Conservation (phyloP, 2,329 filamentous ascomycete species). For the Sclerotinia borealis region DNA sequence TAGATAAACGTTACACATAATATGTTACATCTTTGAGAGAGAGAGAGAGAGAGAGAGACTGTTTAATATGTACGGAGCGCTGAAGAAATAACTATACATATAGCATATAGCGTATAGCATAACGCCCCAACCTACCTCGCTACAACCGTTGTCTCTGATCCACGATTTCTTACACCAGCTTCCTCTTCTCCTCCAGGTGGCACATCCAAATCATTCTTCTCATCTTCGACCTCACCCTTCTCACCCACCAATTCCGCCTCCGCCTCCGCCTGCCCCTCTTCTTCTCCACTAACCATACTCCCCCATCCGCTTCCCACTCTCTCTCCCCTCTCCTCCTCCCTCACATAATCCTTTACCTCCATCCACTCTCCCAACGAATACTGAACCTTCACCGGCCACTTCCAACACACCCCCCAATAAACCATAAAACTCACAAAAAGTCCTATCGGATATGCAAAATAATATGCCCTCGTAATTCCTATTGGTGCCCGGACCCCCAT, state of each 20-base stretch:
- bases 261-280: neutral
- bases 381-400: constrained; percentile 20
- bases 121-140: neutral
- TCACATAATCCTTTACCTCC: constrained; percentile 35
- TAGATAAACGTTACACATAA: no score
- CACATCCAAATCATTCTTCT: neutral
- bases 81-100: neutral
- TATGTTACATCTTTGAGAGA: no score
- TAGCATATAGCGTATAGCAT: no score
- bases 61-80: no score
- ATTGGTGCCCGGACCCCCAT: constrained; percentile 36
- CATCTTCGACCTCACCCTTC: neutral
- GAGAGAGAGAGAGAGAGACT: no score
- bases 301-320: neutral
- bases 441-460: constrained; percentile 49
- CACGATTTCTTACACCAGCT: neutral
- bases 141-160: rapidly evolving
- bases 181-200: no score
- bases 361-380: constrained; percentile 27
- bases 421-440: constrained; percentile 38
- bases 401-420: constrained; percentile 25
- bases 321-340: constrained; percentile 22
- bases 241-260: no score
- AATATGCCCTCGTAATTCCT: constrained; percentile 43
- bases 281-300: neutral